Base-by-base conservation (phyloP, 495 filamentous ascomycete genomes). In the Penicillium herquei region DNA sequence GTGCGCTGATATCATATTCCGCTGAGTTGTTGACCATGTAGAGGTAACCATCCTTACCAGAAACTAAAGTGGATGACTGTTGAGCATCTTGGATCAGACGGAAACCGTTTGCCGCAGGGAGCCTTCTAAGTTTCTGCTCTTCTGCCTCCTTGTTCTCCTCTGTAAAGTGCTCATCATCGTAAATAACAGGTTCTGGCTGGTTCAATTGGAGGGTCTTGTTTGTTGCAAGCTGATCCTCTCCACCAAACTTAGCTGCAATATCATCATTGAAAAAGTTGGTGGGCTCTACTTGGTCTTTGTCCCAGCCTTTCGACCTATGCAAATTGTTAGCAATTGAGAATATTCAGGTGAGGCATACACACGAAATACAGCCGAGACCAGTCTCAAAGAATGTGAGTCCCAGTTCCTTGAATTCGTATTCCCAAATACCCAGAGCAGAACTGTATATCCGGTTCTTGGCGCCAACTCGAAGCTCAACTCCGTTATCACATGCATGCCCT, bases 371-470 rank as follows among this genome's bases (percentile, higher is more conserved):
- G 26, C 21, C 31, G 6, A 55, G 12, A 7, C 33, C 33, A 14
- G 16, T 48, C 26, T 49, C 44, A 41, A 30, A 55, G 17, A 50
- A 21, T n/a, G 51, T 40, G 2, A 37, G 13, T 35, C 31, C 45
- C 3, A 48, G 18, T 6, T 33, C 17, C 8, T 16, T 32, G n/a
- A 46, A 21, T 7, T 53, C 51, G n/a, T 53, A 53, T 26, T 53
- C 51, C 39, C 40, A 53, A 11, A 46, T 21, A 5, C 31, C 41
- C 6, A 53, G 17, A 6, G 37, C 51, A 6, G 51, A 34, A 13
- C 13, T 21, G 16, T 53, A 42, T 11, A 53, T 30, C 1, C 51
- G 51, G 14, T 53, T 53, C 9, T 53, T 53, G 2, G 41, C 51
- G 1, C 53, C 53, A 41, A 37, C 44, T 3, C 39, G 17, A 3